phyloP scores from a whole-genome alignment of 164 flowering plant genomes.

The Vitis rupestris region DNA sequence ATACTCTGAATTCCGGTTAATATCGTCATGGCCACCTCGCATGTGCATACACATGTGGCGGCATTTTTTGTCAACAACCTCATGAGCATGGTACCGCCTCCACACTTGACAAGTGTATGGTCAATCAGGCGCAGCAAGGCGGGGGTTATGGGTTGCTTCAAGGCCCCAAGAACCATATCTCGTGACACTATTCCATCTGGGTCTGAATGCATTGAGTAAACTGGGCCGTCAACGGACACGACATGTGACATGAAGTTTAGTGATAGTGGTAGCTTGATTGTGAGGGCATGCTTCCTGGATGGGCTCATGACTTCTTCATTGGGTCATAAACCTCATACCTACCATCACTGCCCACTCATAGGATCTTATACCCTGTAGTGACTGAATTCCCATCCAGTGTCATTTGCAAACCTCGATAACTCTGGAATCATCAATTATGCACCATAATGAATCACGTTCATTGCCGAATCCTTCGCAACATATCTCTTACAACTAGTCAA shows the following conservation, averaged over 20 bases:
- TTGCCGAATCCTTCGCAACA: slow-evolving; percentile 83
- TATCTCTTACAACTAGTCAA: slow-evolving; percentile 74
- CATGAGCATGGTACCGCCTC: slow-evolving; percentile 78
- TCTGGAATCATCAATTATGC: slow-evolving; percentile 85
- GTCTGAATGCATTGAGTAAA: slow-evolving; percentile 80
- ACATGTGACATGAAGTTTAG: slow-evolving; percentile 78
- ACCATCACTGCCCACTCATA: slow-evolving; percentile 85
- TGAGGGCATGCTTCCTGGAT: slow-evolving; percentile 70
- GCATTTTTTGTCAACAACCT: slow-evolving; percentile 91
- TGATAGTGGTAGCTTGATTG: slow-evolving; percentile 70
- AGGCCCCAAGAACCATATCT: slow-evolving; percentile 58
- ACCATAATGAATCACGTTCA: slow-evolving; percentile 80
- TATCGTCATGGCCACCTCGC: slow-evolving; percentile 46
- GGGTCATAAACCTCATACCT: slow-evolving; percentile 89
- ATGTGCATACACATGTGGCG: slow-evolving; percentile 94
- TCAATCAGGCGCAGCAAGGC: slow-evolving; percentile 60
- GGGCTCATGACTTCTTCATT: slow-evolving; percentile 56
- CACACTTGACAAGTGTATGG: slow-evolving; percentile 76
- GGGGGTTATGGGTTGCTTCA: slow-evolving; percentile 79
- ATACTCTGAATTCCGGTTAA: too few relatives aligned
- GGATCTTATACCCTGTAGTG: slow-evolving; percentile 64
- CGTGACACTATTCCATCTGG: slow-evolving; percentile 89
- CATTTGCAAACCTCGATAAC: slow-evolving; percentile 80
- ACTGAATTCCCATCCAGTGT: slow-evolving; percentile 44
- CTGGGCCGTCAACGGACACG: slow-evolving; percentile 42